Evolutionary conservation across 345 rosid species (phyloP), one percentile per base, ranked within the genome.

Genomic region (Pugionium dolabratum): DNA sequence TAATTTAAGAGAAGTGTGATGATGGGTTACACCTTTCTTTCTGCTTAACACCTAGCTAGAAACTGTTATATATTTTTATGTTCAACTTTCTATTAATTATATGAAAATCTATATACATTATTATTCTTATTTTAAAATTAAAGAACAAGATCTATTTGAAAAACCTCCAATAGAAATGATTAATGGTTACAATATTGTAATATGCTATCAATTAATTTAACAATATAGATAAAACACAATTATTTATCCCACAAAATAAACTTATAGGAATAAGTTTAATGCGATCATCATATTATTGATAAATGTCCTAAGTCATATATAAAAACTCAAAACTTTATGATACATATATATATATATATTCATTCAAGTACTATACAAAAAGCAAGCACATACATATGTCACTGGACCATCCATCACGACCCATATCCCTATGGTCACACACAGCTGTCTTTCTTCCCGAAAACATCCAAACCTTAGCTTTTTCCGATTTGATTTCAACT

Each of bases 401-500:
- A 43, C 18, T 18, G 18, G 74, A 55, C 62, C 55, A 60, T 26
- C 54, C 62, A 30, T 37, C 69, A 62, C 6, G 30, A 70, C 56
- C 49, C 75, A 31, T 46, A 62, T 62, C 68, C 62, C 68, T 36
- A 70, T 70, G 68, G 35, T 36, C 62, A 9, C 47, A 36, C 11
- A 35, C 68, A 70, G 69, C 69, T 70, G 75, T 54, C 18, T 70
- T 54, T 62, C 56, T 62, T 36, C 48, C 28, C 9, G 47, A 54
- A 69, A 75, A 66, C 76, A 58, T 76, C 80, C 81, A 79, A 72
- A 30, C 59, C 79, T 76, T 59, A 66, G 69, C 76, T 73, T 80
- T 72, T 34, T 69, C 58, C 66, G 48, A 49, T 25, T 50, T 29
- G 18, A 36, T 26, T 32, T 64, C 37, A 28, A 8, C 41, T 56